These are phyloP conservation scores for Cenchrus americanus DNA, from an alignment of 176 grass and related monocot species.

Conservation along the genomic window DNA sequence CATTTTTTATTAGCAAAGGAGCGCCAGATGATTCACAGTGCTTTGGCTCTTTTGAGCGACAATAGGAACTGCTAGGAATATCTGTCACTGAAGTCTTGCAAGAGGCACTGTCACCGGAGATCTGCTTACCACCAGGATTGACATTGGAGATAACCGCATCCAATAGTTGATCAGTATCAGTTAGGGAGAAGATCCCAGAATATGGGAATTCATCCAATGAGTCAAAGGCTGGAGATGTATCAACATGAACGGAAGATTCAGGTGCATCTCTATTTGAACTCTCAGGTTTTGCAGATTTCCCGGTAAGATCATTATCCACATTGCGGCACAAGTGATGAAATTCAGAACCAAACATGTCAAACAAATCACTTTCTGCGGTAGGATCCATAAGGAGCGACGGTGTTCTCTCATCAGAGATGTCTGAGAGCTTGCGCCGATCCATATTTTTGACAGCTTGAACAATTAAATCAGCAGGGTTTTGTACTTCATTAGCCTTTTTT, in stretches of 20 bases:
- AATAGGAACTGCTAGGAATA: slow-evolving; percentile 57
- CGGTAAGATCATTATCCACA: slow-evolving; percentile 51
- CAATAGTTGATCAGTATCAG: slow-evolving; percentile 72
- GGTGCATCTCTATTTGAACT: slow-evolving; percentile 48
- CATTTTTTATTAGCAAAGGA: slow-evolving; percentile 59
- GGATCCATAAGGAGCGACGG: slow-evolving; percentile 40
- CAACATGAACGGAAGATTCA: slow-evolving; percentile 44
- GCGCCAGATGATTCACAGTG: slow-evolving; percentile 40
- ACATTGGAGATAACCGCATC: slow-evolving; percentile 74
- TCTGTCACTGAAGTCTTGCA: slow-evolving; percentile 70
- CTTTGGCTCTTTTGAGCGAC: slow-evolving; percentile 51
- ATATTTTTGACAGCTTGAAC: slow-evolving; percentile 44
- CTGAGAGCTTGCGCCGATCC: slow-evolving; percentile 38
- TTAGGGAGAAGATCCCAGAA: slow-evolving; percentile 63
- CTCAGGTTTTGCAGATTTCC: slow-evolving; percentile 41
- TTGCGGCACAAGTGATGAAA: slow-evolving; percentile 43
- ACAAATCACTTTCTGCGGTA: slow-evolving; percentile 63
- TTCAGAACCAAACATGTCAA: slow-evolving; percentile 65
- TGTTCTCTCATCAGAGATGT: slow-evolving; percentile 33
- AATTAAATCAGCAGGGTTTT: slow-evolving; percentile 41
- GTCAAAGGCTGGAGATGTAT: slow-evolving; percentile 43
- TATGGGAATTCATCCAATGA: slow-evolving; percentile 49
- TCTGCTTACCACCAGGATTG: slow-evolving; percentile 63
- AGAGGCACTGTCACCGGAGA: slow-evolving; percentile 56
- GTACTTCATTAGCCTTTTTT: slow-evolving; percentile 50